A percentile compares a stretch with the other conserved stretches of the same genome.
These are phyloP conservation scores for Colletotrichum tropicicola DNA, from an alignment of 2,329 filamentous ascomycete species.

Conservation along the genomic window DNA sequence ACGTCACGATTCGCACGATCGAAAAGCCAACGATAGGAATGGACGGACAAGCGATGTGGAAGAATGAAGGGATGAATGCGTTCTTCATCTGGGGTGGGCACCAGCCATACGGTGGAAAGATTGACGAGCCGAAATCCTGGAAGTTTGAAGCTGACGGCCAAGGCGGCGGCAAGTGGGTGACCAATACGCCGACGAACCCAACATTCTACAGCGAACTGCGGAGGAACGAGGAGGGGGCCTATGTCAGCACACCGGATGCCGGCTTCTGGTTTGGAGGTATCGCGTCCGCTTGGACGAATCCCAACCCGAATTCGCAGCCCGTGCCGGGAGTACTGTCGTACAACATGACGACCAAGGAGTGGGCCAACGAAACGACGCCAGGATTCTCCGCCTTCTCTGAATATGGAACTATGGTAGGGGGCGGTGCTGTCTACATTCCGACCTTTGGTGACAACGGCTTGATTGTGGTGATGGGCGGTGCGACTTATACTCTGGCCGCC, in stretches of 20 bases:
- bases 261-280: slow-evolving; percentile 27
- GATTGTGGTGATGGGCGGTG: slow-evolving; percentile 20
- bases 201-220: slow-evolving; percentile 1
- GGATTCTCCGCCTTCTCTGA: slow-evolving; percentile 4
- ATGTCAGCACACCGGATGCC: neutral
- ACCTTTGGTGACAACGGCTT: slow-evolving; percentile 22
- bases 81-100: slow-evolving; percentile 29
- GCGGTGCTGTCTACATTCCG: slow-evolving; percentile 14
- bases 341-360: slow-evolving; percentile 23
- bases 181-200: slow-evolving; percentile 5
- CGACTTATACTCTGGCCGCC: neutral
- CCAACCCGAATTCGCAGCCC: neutral
- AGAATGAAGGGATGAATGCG: neutral
- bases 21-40: slow-evolving; percentile 3
- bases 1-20: slow-evolving; percentile 5
- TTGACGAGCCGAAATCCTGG: slow-evolving; percentile 9
- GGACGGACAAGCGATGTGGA: slow-evolving; percentile 16
- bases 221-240: slow-evolving; percentile 1
- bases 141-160: slow-evolving; percentile 23
- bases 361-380: slow-evolving; percentile 19
- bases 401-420: slow-evolving; percentile 15
- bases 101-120: neutral
- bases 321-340: slow-evolving; percentile 10
- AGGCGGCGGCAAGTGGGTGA: slow-evolving; percentile 23
- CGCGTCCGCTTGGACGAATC: slow-evolving; percentile 6